Evolutionary conservation across 2,329 filamentous ascomycete species (phyloP), one percentile per base, ranked within the genome.

Genomic region (Penicillium sp.): DNA sequence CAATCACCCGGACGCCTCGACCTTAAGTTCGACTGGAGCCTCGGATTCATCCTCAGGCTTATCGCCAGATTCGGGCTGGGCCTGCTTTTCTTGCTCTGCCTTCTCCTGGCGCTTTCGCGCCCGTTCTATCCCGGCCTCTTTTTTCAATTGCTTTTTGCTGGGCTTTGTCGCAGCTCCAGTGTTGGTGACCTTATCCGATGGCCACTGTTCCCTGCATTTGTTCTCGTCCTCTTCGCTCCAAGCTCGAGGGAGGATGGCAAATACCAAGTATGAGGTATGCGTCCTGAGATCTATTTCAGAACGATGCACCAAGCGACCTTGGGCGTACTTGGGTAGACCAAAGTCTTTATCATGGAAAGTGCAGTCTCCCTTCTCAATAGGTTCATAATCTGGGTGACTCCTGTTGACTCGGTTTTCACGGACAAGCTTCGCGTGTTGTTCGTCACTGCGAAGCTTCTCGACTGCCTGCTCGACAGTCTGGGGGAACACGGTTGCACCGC

Each of bases 261-360:
- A 99, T 4, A 95, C 89, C 4, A 99, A 82, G 71, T 99, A 99
- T n/a, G 89, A 94, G 0, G 94, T 99, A 74, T 99, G 94, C 7
- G 90, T 94, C 81, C 96, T 97, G 56, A 97, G 77, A 67, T 99
- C 94, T 0, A 86, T 78, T 75, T 99, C 94, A 0, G 89, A 86
- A 22, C 91, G 83, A 65, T 95, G 90, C 29, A 91, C 82, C 39
- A 97, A 68, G 27, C 85, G 83, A 1, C 94, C 94, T 57, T 92
- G 84, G 68, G 88, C 84, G 77, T 87, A 96, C 1, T 83, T 72
- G 57, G 89, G 72, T 16, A 68, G 38, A 24, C 56, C 32, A 1
- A 60, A 50, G 70, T 47, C 60, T 67, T 70, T 56, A 65, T 71
- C 48, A 61, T 62, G 53, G 63, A 71, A 57, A 64, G 61, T 51